A percentile compares a stretch with the other conserved stretches of the same genome.
Conservation (phyloP, 305 asterid species). For the Nicotiana rustica region DNA sequence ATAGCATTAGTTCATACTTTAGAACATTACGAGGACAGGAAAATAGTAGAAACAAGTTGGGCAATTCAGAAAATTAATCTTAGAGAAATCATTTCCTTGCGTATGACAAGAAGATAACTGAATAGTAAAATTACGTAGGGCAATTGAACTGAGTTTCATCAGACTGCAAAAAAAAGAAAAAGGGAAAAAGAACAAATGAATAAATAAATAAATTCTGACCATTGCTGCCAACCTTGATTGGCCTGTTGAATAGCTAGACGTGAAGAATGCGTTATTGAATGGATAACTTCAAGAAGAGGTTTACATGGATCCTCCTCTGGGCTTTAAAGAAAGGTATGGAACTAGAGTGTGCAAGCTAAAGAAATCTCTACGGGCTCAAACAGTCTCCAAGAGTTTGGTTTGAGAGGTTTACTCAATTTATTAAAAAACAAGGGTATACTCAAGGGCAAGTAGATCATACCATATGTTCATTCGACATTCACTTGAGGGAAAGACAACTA, state of each 20-base stretch:
- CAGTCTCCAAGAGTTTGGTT: neutral
- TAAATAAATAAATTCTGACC: neutral
- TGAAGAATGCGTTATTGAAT: neutral
- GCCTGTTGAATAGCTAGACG: neutral
- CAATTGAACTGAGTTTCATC: slow-evolving; percentile 14
- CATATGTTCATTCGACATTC: neutral
- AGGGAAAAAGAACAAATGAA: neutral
- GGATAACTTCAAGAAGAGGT: neutral
- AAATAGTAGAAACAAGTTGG: slow-evolving; percentile 25
- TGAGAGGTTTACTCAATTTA: neutral
- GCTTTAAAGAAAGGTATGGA: neutral
- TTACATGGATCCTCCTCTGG: neutral
- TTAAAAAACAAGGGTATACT: neutral
- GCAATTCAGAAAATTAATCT: neutral
- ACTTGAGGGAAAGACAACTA: no score
- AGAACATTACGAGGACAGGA: slow-evolving; percentile 26
- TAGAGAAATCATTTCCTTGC: slow-evolving; percentile 32
- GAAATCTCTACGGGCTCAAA: neutral
- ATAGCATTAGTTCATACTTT: slow-evolving; percentile 27
- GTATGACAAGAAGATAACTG: slow-evolving; percentile 18
- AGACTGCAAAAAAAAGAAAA: neutral
- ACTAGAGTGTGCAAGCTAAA: neutral
- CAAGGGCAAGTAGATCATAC: neutral
- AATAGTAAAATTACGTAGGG: neutral
- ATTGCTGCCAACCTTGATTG: neutral